Percentiles rank a stretch among this genome's conserved stretches.
Conservation (phyloP, 2,329 filamentous ascomycete species). For the Phyllosticta capitalensis region DNA sequence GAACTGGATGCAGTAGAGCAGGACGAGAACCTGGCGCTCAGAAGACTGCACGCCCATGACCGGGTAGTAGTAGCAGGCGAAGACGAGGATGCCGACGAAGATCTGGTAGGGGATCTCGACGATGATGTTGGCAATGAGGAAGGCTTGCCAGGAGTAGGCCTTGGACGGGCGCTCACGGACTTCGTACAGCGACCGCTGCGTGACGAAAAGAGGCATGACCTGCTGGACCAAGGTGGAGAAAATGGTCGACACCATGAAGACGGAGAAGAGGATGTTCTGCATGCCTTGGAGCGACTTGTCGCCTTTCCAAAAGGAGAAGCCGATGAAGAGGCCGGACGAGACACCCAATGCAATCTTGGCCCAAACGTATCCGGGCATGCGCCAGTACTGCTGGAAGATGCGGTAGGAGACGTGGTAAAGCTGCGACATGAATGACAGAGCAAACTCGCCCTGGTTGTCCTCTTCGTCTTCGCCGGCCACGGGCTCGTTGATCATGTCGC, state of each 20-base stretch:
- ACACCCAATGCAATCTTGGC: conserved; percentile 23
- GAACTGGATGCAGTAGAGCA: conserved; percentile 56
- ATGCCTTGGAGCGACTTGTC: conserved; percentile 30
- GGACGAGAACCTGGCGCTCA: conserved; percentile 53
- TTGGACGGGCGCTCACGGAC: conserved; percentile 55
- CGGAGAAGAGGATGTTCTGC: conserved; percentile 38
- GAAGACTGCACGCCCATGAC: conserved; percentile 31
- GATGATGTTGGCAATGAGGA: conserved; percentile 60
- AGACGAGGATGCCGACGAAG: conserved; percentile 54
- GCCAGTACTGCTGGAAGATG: conserved; percentile 38
- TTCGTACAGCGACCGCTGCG: conserved; percentile 50
- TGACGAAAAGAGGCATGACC: conserved; percentile 51
- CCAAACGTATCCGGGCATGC: conserved; percentile 35
- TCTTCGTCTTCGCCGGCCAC: conserved; percentile 23
- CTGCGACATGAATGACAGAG: conserved; percentile 30
- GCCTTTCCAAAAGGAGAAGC: conserved; percentile 35
- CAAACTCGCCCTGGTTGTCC: conserved; percentile 33
- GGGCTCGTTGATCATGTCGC: conserved; percentile 22
- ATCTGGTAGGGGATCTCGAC: conserved; percentile 62
- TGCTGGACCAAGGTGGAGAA: conserved; percentile 42
- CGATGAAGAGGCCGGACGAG: conserved; percentile 23
- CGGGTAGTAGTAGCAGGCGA: conserved; percentile 57
- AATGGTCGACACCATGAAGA: conserved; percentile 41
- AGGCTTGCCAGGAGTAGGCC: conserved; percentile 65
- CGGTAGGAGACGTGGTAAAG: conserved; percentile 28